Base-by-base conservation (phyloP, 2,329 filamentous ascomycete species). In the Colletotrichum australisinense region DNA sequence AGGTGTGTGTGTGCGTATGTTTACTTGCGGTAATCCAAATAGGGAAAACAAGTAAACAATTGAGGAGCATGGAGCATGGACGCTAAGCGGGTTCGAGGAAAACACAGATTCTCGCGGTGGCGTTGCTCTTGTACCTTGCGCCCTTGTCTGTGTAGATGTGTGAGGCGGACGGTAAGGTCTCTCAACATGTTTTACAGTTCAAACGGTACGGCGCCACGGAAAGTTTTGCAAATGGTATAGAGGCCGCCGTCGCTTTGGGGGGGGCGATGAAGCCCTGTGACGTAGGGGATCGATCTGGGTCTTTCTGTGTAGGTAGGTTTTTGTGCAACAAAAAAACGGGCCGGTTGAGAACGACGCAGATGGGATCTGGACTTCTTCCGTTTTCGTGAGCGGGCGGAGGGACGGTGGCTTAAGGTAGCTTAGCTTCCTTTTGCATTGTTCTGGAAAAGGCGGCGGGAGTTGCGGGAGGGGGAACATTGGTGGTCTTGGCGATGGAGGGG, bases 141-240 rank as follows among this genome's bases (percentile, higher is more conserved):
- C 2, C 16, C n/a, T 30, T 49, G 19, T 49, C 30, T 35, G 32
- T 12, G 32, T 12, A 2, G 1, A 1, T 32, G 19, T 22, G 42
- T 49, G 42, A 49, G 42, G 42, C 42, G n/a, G 58, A 46, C 22
- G 30, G 49, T 30, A 28, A 8, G 42, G 42, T 49, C 42, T n/a
- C 42, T 49, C 42, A 49, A 49, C 42, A 56, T 64, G 67, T 69
- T 69, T 69, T 57, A 63, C 46, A 69, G 52, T 52, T 38, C 6
- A 58, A 56, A 56, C 53, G 53, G 53, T n/a, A 56, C 52, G 52
- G 52, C 42, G 42, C n/a, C 38, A 42, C 32, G 32, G 32, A 19
- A 12, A 42, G 16, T 2, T 16, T 42, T 42, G 38, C 5, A 19
- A 19, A 42, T 42, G 38, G 38, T 5, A 35, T 32, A 42, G 38